Evolutionary conservation across 129 eudicot species (phyloP), one percentile per base, ranked within the genome.

Genomic region (Silybum marianum): DNA sequence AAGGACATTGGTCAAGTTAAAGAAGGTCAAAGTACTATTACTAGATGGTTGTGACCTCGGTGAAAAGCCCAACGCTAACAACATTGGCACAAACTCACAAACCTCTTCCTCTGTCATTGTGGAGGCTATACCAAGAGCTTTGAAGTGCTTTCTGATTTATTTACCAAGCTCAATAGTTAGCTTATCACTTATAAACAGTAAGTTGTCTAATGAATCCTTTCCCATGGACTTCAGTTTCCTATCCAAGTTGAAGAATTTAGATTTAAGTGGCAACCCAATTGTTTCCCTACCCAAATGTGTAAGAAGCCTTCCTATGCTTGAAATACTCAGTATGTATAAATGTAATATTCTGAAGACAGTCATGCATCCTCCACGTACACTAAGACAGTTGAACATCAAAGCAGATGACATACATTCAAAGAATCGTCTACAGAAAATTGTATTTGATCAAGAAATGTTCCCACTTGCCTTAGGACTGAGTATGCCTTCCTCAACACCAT

Each of bases 381-480:
- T 80, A 69, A 71, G 3, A 26, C 0, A 24, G 3, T 54, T n/a
- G 16, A 30, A 30, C 34, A 30, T 10, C 16, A 14, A 30, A 30
- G 34, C 34, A 30, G 34, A 30, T 30, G 34, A 30, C 34, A 2
- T 14, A 11, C 1, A 46, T 46, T 10, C 14, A 0, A 3, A 14
- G 58, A 3, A 12, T 1, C 1, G 1, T 51, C 18, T 51, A 46
- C 14, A 14, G 38, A 80, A 71, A 54, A 3, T 80, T 19, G 9
- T 14, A 54, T 80, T 80, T 58, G 77, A 80, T 54, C 83, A 22
- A 32, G 72, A 80, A 80, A 80, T 54, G 83, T 80, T 71, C 19
- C 62, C 63, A 32, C 58, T 46, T 46, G 16, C 4, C 16, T 46
- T 46, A 46, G 18, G 14, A 46, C 18, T 14, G 14, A 11, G 11